A percentile compares a stretch with the other conserved stretches of the same genome.
phyloP scores from a whole-genome alignment of 164 flowering plant genomes.

The Tetracentron sinense region DNA sequence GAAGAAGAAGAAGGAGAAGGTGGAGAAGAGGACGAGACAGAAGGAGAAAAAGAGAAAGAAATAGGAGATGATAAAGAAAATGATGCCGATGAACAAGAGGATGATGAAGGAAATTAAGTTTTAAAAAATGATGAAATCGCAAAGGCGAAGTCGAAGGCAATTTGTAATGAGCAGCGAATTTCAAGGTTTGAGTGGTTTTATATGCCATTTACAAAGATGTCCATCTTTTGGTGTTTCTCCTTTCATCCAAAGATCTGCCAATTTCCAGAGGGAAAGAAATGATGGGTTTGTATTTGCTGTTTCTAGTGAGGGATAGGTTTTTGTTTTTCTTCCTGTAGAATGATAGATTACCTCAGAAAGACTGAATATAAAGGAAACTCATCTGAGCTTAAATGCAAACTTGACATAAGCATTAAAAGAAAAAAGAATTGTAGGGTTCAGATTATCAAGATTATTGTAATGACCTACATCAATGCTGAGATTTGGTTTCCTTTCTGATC shows the following conservation, averaged over 20 bases:
- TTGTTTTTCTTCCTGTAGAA: neutral
- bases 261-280: neutral
- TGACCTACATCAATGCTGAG: no score
- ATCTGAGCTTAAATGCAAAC: slow-evolving; percentile 10
- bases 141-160: neutral
- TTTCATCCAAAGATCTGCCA: slow-evolving; percentile 16
- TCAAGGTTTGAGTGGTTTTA: slow-evolving; percentile 16
- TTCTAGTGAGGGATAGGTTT: neutral
- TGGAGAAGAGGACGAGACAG: slow-evolving; percentile 11
- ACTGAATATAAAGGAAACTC: neutral
- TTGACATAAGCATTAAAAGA: neutral
- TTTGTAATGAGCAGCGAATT: slow-evolving; percentile 1
- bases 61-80: slow-evolving; percentile 8
- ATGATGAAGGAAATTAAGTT: neutral
- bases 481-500: no score
- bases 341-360: neutral
- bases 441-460: neutral
- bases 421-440: neutral
- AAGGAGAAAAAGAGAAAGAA: slow-evolving; percentile 8
- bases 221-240: slow-evolving; percentile 22
- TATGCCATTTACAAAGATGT: neutral
- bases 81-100: neutral
- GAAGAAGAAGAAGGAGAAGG: slow-evolving; percentile 27
- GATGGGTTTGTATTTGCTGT: slow-evolving; percentile 3
- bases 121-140: neutral